Evolutionary conservation across 176 grass and related monocot genomes (phyloP).

Genomic region (Secale cereale): DNA sequence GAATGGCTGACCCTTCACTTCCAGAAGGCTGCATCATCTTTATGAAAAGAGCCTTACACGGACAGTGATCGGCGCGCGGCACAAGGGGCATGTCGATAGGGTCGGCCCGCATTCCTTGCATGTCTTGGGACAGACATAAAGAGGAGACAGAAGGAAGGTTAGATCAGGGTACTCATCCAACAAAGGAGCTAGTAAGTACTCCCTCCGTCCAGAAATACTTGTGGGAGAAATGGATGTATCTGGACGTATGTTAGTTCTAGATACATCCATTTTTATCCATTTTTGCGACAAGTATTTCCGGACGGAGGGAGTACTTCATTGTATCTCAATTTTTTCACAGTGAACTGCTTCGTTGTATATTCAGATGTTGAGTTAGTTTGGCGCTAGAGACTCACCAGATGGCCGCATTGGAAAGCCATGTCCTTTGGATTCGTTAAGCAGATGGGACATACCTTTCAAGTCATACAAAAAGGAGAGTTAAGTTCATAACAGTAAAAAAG

Average conservation of each 20-base stretch:
- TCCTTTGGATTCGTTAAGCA: slow-evolving; percentile 94
- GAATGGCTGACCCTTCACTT: neutral
- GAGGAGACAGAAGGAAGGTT: neutral
- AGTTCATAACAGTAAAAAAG: neutral
- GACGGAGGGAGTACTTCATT: no score
- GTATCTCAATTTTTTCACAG: no score
- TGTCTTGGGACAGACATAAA: slow-evolving; percentile 40
- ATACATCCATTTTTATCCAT: no score
- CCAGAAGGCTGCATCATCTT: neutral
- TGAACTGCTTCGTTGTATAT: neutral
- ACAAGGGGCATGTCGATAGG: slow-evolving; percentile 74
- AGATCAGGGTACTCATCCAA: neutral
- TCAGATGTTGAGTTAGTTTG: neutral
- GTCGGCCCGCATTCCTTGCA: slow-evolving; percentile 85
- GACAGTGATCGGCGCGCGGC: slow-evolving; percentile 56
- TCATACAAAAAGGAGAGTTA: slow-evolving; percentile 9
- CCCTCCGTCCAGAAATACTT: no score
- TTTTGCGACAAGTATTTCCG: no score
- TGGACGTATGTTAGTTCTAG: no score
- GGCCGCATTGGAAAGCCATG: slow-evolving; percentile 95
- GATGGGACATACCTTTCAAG: slow-evolving; percentile 78
- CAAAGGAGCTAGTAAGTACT: neutral
- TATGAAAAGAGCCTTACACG: slow-evolving; percentile 69
- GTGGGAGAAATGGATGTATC: no score
- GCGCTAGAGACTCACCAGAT: slow-evolving; percentile 56